phyloP scores from a whole-genome alignment of 768 basidiomycete genomes.

The Cubamyces sp. region DNA sequence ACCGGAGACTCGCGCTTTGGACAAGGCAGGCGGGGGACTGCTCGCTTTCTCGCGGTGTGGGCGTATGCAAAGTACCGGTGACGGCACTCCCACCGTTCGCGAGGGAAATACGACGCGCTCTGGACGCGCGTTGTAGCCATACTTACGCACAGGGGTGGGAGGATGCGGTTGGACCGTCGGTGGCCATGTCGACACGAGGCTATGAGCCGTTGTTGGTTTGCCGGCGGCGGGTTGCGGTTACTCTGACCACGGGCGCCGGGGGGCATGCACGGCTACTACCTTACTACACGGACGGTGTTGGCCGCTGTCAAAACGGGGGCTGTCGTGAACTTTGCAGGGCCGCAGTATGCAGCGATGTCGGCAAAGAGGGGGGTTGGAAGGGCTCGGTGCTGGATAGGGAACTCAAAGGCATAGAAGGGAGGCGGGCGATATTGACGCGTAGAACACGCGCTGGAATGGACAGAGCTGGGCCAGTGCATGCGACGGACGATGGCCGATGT shows the following conservation, averaged over 20 bases:
- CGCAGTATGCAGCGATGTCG: not conserved
- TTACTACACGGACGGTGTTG: conserved; percentile 2
- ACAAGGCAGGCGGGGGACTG: not conserved
- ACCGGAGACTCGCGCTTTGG: conserved; percentile 9
- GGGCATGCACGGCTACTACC: not conserved
- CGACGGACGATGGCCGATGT: conserved; percentile 17
- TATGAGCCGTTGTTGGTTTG: conserved; percentile 14
- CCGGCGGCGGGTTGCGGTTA: not conserved
- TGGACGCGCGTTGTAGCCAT: too few species aligned
- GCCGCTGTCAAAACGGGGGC: conserved; percentile 2
- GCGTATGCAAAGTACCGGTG: not conserved
- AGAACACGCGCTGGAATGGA: conserved; percentile 10
- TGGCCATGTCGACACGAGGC: conserved; percentile 20
- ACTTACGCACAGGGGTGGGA: not conserved
- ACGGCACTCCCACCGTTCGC: not conserved
- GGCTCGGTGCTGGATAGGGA: not conserved
- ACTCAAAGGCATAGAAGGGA: conserved; percentile 1
- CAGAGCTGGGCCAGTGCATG: conserved; percentile 11
- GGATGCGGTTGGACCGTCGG: not conserved
- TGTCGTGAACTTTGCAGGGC: not conserved
- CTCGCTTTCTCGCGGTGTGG: not conserved
- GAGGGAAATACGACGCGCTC: not conserved
- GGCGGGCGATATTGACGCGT: not conserved
- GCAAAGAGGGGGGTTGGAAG: not conserved
- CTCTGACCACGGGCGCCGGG: not conserved